Evolutionary conservation across 805 yeast genomes (phyloP).

Genomic region (Candida bentonensis): DNA sequence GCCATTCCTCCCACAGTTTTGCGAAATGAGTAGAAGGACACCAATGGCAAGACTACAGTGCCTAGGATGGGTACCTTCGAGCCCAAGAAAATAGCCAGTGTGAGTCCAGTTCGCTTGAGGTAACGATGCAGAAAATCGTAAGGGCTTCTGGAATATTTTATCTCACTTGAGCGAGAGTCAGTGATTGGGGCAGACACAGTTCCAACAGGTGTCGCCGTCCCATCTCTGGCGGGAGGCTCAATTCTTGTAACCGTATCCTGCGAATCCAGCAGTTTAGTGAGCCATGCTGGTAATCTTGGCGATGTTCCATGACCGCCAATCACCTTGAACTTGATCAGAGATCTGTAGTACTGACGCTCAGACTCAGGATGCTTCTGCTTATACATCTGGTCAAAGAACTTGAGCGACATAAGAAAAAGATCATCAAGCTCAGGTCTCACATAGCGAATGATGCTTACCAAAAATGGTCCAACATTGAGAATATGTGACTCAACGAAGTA

Average conservation of each 20-base stretch:
- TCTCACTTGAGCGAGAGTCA: not conserved
- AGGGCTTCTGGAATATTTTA: not conserved
- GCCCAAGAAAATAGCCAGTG: constrained; percentile 22
- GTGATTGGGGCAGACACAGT: not conserved
- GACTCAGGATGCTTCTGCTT: constrained; percentile 28
- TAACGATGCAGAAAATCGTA: constrained; percentile 6
- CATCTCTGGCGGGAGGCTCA: not conserved
- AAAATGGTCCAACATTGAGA: constrained; percentile 28
- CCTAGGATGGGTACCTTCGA: constrained; percentile 31
- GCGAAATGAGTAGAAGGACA: constrained; percentile 31
- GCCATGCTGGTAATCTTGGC: not conserved
- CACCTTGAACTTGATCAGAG: constrained; percentile 7
- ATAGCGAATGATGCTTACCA: constrained; percentile 25
- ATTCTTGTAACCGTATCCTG: not conserved
- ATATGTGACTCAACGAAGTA: constrained; percentile 24
- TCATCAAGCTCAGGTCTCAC: constrained; percentile 26
- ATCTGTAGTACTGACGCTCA: constrained; percentile 12
- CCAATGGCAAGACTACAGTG: constrained; percentile 26
- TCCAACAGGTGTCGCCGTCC: not conserved
- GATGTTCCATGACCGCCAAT: not conserved
- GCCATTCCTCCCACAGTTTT: constrained; percentile 33
- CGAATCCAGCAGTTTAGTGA: not conserved
- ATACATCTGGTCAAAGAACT: constrained; percentile 26
- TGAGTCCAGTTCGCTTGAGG: constrained; percentile 14
- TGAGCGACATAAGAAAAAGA: constrained; percentile 25